Conservation (phyloP, 2,329 filamentous ascomycete species). For the Diaporthe citri region DNA sequence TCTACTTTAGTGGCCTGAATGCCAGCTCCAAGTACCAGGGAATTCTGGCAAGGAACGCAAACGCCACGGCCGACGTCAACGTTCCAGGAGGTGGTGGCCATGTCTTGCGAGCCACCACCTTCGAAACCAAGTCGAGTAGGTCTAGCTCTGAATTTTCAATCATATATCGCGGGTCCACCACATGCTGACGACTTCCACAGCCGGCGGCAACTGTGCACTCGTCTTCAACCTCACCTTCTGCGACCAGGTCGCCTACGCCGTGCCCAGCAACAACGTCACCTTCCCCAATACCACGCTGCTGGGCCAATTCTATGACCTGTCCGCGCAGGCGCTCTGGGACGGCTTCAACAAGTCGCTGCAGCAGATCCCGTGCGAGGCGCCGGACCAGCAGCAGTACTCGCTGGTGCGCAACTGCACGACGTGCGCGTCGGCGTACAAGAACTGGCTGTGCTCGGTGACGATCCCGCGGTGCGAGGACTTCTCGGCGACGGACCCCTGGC, state of each 20-base stretch:
- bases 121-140: conserved; percentile 82
- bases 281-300: conserved; percentile 73
- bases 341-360: conserved; percentile 86
- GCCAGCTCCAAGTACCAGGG: conserved; percentile 78
- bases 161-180: not conserved
- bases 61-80: conserved; percentile 56
- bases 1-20: conserved; percentile 84
- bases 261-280: conserved; percentile 80
- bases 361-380: conserved; percentile 87
- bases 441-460: conserved; percentile 93
- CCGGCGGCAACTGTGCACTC: conserved; percentile 85
- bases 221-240: conserved; percentile 92
- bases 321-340: conserved; percentile 76
- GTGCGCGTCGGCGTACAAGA: conserved; percentile 86
- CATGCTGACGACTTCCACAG: conserved; percentile 20
- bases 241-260: conserved; percentile 88
- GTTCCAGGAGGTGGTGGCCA: conserved; percentile 79
- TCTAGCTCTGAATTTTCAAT: conserved; percentile 32
- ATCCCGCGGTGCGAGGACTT: conserved; percentile 95
- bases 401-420: conserved; percentile 81
- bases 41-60: conserved; percentile 75
- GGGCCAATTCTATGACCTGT: conserved; percentile 80
- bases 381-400: conserved; percentile 81
- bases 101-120: conserved; percentile 79
- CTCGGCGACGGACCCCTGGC: conserved; percentile 61